Evolutionary conservation across 805 yeast genomes (phyloP).

Genomic region (Peterozyma xylosa): DNA sequence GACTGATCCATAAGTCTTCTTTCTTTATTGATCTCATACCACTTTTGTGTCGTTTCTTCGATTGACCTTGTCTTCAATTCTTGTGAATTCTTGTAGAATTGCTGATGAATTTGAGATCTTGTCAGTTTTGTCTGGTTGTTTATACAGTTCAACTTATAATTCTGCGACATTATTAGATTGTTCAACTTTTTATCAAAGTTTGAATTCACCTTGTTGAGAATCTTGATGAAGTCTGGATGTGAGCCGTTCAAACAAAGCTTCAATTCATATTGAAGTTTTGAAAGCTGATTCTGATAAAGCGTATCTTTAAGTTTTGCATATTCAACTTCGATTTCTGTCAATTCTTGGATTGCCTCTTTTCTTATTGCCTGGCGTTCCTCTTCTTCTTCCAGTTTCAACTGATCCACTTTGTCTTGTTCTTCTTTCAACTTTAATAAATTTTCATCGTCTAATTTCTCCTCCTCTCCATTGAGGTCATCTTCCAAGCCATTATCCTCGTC

Average conservation of each 20-base stretch:
- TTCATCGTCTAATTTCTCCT: slow-evolving; percentile 14
- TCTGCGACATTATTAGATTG: slow-evolving; percentile 28
- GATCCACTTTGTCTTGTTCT: slow-evolving; percentile 15
- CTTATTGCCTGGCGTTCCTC: slow-evolving; percentile 33
- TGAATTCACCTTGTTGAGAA: slow-evolving; percentile 62
- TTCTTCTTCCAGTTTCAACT: slow-evolving; percentile 13
- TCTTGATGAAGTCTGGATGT: slow-evolving; percentile 81
- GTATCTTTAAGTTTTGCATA: slow-evolving; percentile 84
- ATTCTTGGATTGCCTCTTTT: slow-evolving; percentile 58
- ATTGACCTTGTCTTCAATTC: slow-evolving; percentile 63
- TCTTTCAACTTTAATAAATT: slow-evolving; percentile 12
- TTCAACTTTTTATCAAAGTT: slow-evolving; percentile 64
- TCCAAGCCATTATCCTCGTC: slow-evolving; percentile 11
- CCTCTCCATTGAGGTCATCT: slow-evolving; percentile 17
- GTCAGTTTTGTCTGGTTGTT: slow-evolving; percentile 75
- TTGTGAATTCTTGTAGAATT: slow-evolving; percentile 58
- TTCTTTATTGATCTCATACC: slow-evolving; percentile 91
- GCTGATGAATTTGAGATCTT: slow-evolving; percentile 78
- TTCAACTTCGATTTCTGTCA: slow-evolving; percentile 75
- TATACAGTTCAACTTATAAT: slow-evolving; percentile 69
- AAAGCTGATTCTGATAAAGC: slow-evolving; percentile 76
- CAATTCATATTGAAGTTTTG: slow-evolving; percentile 71
- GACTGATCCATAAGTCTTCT: slow-evolving; percentile 70
- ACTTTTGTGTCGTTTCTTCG: slow-evolving; percentile 66
- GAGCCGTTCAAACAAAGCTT: slow-evolving; percentile 82